Evolutionary conservation across 2,329 filamentous ascomycete genomes (phyloP).

Genomic region (Monosporascus sp.): DNA sequence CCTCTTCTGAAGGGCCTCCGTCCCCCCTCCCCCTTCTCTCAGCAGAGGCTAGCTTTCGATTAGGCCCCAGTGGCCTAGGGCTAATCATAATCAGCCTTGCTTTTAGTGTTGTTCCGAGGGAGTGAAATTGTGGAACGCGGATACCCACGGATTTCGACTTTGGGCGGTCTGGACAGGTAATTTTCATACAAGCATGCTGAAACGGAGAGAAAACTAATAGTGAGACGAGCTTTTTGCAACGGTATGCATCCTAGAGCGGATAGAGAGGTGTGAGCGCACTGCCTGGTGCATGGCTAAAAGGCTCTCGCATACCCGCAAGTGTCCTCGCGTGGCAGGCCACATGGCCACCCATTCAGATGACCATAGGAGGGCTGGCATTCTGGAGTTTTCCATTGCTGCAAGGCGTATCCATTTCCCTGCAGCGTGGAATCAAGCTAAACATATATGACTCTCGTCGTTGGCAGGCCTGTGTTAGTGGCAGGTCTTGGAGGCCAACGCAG

Average conservation of each 20-base stretch:
- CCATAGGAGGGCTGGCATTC: background rate
- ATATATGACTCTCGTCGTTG: no score
- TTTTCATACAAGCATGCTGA: background rate
- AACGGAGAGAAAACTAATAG: background rate
- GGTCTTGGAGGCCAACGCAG: no score
- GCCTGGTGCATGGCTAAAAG: background rate
- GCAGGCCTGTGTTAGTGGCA: no score
- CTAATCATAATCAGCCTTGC: background rate
- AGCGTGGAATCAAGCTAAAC: no score
- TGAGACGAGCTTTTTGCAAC: background rate
- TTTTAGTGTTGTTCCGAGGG: background rate
- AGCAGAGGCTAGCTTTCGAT: no score
- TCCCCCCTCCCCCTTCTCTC: no score
- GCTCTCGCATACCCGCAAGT: background rate
- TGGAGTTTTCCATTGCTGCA: no score
- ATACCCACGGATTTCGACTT: background rate
- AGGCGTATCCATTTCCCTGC: no score
- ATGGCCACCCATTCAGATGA: background rate
- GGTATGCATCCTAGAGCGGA: background rate
- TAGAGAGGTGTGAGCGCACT: background rate
- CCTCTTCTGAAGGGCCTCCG: no score
- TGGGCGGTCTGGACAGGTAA: background rate
- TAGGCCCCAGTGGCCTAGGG: background rate
- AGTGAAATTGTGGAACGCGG: background rate
- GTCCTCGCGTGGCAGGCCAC: background rate